These are phyloP conservation scores for Jackrogersella minutella DNA, from an alignment of 495 filamentous ascomycete genomes.

Conservation along the genomic window DNA sequence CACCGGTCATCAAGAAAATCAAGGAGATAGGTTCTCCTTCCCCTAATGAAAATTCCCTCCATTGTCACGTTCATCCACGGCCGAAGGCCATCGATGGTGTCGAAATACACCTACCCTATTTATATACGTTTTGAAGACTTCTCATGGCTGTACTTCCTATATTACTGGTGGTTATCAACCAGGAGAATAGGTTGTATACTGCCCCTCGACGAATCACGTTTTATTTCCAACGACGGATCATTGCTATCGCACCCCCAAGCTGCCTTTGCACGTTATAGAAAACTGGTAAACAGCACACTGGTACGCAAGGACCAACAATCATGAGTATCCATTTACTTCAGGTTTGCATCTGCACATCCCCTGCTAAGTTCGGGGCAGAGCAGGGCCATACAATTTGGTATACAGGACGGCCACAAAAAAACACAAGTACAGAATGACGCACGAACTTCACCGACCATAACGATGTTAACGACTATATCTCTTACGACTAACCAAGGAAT, in stretches of 20 bases:
- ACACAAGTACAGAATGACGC: constrained; percentile 23
- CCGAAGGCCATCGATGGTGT: constrained; percentile 22
- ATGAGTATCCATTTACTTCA: constrained; percentile 8
- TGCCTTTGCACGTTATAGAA: constrained; percentile 32
- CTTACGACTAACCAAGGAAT: constrained; percentile 5
- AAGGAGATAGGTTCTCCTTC: constrained; percentile 41
- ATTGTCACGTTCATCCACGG: constrained; percentile 34
- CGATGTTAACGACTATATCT: constrained; percentile 29
- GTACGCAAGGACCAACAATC: constrained; percentile 38
- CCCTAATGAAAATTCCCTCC: constrained; percentile 29
- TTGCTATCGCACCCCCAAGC: constrained; percentile 10
- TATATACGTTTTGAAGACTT: constrained; percentile 36
- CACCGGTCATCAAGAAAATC: constrained; percentile 42
- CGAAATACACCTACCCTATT: constrained; percentile 15
- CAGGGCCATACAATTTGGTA: constrained; percentile 14
- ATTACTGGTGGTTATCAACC: background rate
- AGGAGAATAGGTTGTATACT: constrained; percentile 7
- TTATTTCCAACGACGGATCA: constrained; percentile 16
- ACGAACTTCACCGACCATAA: constrained; percentile 25
- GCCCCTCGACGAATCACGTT: constrained; percentile 26
- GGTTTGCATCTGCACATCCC: constrained; percentile 1
- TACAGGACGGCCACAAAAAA: constrained; percentile 19
- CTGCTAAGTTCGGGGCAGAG: constrained; percentile 1
- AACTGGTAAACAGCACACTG: constrained; percentile 43
- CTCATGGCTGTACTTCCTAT: constrained; percentile 7